Percentiles rank a stretch among this genome's conserved stretches.
These are phyloP conservation scores for Fusarium sp. DNA, from an alignment of 2,329 filamentous ascomycete species.

Conservation along the genomic window DNA sequence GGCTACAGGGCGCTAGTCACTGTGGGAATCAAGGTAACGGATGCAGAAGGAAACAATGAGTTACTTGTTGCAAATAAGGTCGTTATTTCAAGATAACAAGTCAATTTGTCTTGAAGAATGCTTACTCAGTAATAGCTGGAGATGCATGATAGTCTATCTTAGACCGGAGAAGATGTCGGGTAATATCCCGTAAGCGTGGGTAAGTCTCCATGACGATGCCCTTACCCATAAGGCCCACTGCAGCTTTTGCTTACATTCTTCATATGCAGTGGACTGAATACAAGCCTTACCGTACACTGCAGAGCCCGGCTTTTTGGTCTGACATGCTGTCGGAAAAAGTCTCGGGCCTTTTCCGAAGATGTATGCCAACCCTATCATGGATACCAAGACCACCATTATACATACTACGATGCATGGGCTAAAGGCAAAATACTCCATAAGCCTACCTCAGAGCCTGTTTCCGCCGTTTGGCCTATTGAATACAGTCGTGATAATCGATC, in stretches of 20 bases:
- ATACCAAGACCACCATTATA: not conserved
- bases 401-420: no score
- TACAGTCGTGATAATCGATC: no score
- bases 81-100: not conserved
- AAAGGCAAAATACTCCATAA: no score
- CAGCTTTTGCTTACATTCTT: not conserved
- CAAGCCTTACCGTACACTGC: not conserved
- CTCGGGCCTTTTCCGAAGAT: not conserved
- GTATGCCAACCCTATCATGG: not conserved
- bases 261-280: not conserved
- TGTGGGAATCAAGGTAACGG: no score
- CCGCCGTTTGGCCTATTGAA: not conserved
- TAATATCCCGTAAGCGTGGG: not conserved
- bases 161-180: not conserved
- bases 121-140: not conserved
- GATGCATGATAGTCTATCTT: no score
- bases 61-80: accelerated
- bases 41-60: accelerated
- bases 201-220: no score
- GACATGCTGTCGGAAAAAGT: not conserved
- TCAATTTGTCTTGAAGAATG: accelerated
- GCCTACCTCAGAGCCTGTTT: no score
- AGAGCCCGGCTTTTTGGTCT: not conserved
- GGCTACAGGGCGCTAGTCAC: no score
- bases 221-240: not conserved